Percentiles rank a stretch among this genome's conserved stretches.
These are phyloP conservation scores for Ichthyophthirius multifiliis DNA, from an alignment of 169 alveolate genomes.

Conservation along the genomic window DNA sequence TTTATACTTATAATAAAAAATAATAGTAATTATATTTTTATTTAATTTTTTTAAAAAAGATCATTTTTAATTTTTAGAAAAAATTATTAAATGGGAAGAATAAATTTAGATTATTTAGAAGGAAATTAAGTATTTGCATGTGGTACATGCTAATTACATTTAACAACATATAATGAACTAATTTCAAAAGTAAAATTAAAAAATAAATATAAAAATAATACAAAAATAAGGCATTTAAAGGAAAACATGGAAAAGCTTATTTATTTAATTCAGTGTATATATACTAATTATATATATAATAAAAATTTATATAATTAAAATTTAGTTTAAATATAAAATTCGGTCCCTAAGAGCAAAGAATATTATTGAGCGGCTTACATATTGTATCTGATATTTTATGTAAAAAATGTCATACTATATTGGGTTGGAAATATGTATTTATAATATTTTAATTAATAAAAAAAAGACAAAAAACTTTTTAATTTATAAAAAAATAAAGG, in stretches of 20 bases:
- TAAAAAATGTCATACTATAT: slow-evolving; percentile 39
- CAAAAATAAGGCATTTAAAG: slow-evolving; percentile 11
- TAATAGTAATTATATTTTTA: no score
- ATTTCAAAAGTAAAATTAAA: slow-evolving; percentile 36
- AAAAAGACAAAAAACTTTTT: not conserved
- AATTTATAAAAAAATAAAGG: not conserved
- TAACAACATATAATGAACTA: slow-evolving; percentile 37
- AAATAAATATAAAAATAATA: not conserved
- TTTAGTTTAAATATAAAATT: slow-evolving; percentile 21
- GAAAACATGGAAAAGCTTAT: slow-evolving; percentile 43
- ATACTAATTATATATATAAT: not conserved
- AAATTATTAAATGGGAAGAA: slow-evolving; percentile 36
- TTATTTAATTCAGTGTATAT: slow-evolving; percentile 35
- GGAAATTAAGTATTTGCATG: slow-evolving; percentile 41
- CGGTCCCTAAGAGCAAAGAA: slow-evolving; percentile 22
- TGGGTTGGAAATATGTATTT: slow-evolving; percentile 55
- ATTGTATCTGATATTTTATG: slow-evolving; percentile 40
- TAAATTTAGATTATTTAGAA: slow-evolving; percentile 22
- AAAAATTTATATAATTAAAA: not conserved
- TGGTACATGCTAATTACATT: slow-evolving; percentile 37
- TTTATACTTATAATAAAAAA: no score
- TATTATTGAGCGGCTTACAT: slow-evolving; percentile 36
- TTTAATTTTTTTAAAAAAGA: no score
- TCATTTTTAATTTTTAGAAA: no score
- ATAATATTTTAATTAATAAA: not conserved